These are phyloP conservation scores for Lactarius hengduanensis DNA, from an alignment of 768 basidiomycete species.

Conservation along the genomic window DNA sequence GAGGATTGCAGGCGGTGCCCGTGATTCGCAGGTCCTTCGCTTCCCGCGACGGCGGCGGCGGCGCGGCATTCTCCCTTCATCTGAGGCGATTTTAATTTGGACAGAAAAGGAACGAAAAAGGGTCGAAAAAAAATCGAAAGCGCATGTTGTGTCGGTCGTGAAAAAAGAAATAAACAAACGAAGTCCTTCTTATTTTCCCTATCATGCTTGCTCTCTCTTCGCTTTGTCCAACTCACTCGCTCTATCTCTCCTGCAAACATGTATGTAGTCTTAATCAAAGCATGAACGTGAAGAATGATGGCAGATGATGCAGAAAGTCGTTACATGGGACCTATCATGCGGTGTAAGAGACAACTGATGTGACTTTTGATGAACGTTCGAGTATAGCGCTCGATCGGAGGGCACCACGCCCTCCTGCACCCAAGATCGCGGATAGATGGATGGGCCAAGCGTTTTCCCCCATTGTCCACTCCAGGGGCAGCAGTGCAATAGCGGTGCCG, in stretches of 20 bases:
- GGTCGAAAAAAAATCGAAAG: neutral
- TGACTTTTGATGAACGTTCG: neutral
- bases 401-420: neutral
- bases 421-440: neutral
- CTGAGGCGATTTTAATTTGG: neutral
- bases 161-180: neutral
- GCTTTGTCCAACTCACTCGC: neutral
- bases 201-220: neutral
- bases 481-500: conserved; percentile 4
- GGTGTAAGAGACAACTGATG: conserved; percentile 21
- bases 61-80: neutral
- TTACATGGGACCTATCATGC: neutral
- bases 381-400: neutral
- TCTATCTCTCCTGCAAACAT: neutral
- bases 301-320: neutral
- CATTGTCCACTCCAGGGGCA: neutral
- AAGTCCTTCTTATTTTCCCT: neutral
- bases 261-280: conserved; percentile 8
- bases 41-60: neutral
- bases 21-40: neutral
- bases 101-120: neutral
- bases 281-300: neutral
- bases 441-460: neutral
- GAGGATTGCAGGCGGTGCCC: neutral
- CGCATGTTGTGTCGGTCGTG: neutral